phyloP scores from a whole-genome alignment of 1,284 basidiomycete species.

The Pseudozyma tsukubaensis region DNA sequence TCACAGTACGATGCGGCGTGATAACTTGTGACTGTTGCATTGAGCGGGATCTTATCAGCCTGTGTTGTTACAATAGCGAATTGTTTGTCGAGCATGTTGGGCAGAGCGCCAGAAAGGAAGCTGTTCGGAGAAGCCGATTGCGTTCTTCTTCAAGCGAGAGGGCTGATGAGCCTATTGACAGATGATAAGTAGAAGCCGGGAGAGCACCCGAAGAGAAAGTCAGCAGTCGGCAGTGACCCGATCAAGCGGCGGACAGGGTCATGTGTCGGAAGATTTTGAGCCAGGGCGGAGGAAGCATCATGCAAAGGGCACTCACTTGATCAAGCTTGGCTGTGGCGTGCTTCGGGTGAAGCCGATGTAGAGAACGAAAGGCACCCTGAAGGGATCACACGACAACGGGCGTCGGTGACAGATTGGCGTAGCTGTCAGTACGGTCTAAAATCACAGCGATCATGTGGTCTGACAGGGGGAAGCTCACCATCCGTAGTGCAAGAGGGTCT shows the following conservation, averaged over 20 bases:
- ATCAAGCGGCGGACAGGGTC: not conserved
- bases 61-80: too few species aligned
- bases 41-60: too few species aligned
- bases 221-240: slow-evolving; percentile 2
- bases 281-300: not conserved
- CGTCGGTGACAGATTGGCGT: not conserved
- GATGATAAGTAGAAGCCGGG: slow-evolving; percentile 1
- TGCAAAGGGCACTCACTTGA: slow-evolving; percentile 54
- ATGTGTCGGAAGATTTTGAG: not conserved
- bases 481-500: slow-evolving; percentile 65
- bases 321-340: slow-evolving; percentile 64
- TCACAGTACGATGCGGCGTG: too few species aligned
- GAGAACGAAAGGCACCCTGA: slow-evolving; percentile 66
- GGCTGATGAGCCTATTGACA: slow-evolving; percentile 57
- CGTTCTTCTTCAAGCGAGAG: slow-evolving; percentile 44
- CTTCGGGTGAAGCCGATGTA: slow-evolving; percentile 66
- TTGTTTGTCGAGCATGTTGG: slow-evolving; percentile 11
- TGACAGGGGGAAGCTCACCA: slow-evolving; percentile 49
- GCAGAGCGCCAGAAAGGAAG: not conserved
- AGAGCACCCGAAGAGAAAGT: not conserved
- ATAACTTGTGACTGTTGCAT: too few species aligned
- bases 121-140: slow-evolving; percentile 21
- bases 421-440: slow-evolving; percentile 1
- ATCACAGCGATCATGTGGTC: not conserved
- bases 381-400: not conserved